Evolutionary conservation across 768 basidiomycete genomes (phyloP).

Genomic region (Strobilomyces dryophilus): DNA sequence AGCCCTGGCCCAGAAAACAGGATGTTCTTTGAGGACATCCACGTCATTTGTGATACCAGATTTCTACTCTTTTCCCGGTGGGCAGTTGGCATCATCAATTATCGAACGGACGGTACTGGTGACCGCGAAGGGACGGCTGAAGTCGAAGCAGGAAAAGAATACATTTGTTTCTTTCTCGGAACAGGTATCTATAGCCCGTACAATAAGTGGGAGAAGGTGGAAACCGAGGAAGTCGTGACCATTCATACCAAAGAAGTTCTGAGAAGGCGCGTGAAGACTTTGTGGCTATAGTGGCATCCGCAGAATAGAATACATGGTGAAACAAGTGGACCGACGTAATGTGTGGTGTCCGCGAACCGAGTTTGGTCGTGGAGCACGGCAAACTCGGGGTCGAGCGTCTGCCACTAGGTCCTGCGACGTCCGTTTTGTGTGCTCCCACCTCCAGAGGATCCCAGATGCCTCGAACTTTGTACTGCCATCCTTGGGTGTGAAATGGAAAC

Average conservation of each 20-base stretch:
- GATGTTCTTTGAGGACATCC: slow-evolving; percentile 15
- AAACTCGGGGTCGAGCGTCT: background rate
- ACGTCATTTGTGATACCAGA: slow-evolving; percentile 12
- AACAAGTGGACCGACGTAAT: too few species aligned
- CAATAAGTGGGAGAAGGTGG: slow-evolving; percentile 21
- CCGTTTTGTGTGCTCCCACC: background rate
- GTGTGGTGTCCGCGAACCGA: too few species aligned
- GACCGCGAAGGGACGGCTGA: slow-evolving; percentile 8
- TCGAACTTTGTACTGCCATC: too few species aligned
- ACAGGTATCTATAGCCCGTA: slow-evolving; percentile 19
- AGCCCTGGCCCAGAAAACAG: slow-evolving; percentile 10
- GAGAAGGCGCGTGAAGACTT: slow-evolving; percentile 4
- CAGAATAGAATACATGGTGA: too few species aligned
- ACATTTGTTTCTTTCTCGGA: slow-evolving; percentile 20
- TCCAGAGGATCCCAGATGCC: background rate
- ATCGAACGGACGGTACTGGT: slow-evolving; percentile 16
- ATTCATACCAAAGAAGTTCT: slow-evolving; percentile 18
- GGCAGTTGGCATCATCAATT: slow-evolving; percentile 24
- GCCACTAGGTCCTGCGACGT: background rate
- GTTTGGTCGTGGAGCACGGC: background rate
- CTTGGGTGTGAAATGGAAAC: too few species aligned
- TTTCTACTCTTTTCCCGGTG: slow-evolving; percentile 22
- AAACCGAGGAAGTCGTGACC: slow-evolving; percentile 14
- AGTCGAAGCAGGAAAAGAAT: slow-evolving; percentile 12
- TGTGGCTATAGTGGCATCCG: slow-evolving; percentile 17